phyloP scores from a whole-genome alignment of 2,329 filamentous ascomycete species.

The Sporothrix humicola region DNA sequence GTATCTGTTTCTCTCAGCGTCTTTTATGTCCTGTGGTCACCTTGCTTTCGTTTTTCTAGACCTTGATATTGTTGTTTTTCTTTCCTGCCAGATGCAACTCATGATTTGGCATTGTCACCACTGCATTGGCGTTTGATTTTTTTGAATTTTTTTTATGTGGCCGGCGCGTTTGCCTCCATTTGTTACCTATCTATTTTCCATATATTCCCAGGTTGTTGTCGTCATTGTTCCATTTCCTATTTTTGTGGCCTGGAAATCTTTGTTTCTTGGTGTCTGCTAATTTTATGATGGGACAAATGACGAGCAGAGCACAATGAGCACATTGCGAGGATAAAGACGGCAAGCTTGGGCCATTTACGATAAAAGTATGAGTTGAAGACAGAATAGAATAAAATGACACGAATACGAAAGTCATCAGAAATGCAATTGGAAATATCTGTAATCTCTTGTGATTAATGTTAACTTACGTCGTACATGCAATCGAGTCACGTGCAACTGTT shows the following conservation, averaged over 20 bases:
- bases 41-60: neutral
- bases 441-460: neutral
- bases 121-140: slow-evolving; percentile 3
- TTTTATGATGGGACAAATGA: neutral
- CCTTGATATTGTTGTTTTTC: neutral
- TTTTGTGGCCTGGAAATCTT: neutral
- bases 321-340: neutral
- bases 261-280: too few relatives aligned
- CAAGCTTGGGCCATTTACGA: neutral
- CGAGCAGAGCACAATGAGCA: neutral
- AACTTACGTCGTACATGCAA: neutral
- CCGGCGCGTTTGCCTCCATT: neutral
- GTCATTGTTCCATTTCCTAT: neutral
- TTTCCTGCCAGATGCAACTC: neutral
- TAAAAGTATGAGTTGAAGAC: neutral
- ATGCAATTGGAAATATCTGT: neutral
- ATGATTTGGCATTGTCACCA: neutral
- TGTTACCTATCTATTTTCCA: neutral
- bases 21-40: too few relatives aligned
- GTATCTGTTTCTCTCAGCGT: neutral
- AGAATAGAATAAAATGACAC: slow-evolving; percentile 4
- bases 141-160: neutral
- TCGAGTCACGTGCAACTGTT: neutral
- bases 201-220: neutral
- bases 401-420: neutral